Evolutionary conservation across 2,329 filamentous ascomycete genomes (phyloP), one percentile per base, ranked within the genome.

Genomic region (Fusarium nurragi): DNA sequence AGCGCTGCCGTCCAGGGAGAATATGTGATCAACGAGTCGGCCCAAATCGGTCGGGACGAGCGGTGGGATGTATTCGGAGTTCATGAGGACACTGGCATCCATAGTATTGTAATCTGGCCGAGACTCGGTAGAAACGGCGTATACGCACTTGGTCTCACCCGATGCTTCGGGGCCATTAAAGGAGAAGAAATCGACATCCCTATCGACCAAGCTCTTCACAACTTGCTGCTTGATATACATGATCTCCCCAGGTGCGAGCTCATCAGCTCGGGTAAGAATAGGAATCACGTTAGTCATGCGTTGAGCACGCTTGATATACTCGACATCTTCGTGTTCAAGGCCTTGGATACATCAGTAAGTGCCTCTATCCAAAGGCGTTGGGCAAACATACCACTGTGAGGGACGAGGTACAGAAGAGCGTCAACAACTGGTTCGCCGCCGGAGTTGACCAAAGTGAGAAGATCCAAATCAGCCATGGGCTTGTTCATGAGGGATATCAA

Each of bases 1-100:
- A 5, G 91, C 85, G 34, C 93, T 86, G 32, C 91, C 93, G 41
- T 94, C 89, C 5, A 85, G 84, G 41, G 93, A 89, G 69, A 98
- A 94, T 1, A 97, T 80, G 18, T 86, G 86, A 10, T 87, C 81
- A n/a, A 97, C 85, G 2, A 98, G 81, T 10, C 79, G 76, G 6
- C 77, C 72, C 3, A 98, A 85, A 38, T 98, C 94, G 10, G 93
- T 95, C 1, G 86, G 78, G 4, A 91, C 78, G 6, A 97, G 82
- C 1, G 94, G 94, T 61, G 92, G 90, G 14, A 95, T 81, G 73
- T 97, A 98, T 71, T 95, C 91, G 1, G 94, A 90, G 54, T 89
- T 93, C 94, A 98, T 98, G 18, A 98, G 84, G 0, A 97, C 82
- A 71, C 93, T 97, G 18, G 94, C 94, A 75, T 98, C 94, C 89